A percentile compares a stretch with the other conserved stretches of the same genome.
These are phyloP conservation scores for Hypsizygus marmoreus DNA, from an alignment of 768 basidiomycete genomes.

Conservation along the genomic window DNA sequence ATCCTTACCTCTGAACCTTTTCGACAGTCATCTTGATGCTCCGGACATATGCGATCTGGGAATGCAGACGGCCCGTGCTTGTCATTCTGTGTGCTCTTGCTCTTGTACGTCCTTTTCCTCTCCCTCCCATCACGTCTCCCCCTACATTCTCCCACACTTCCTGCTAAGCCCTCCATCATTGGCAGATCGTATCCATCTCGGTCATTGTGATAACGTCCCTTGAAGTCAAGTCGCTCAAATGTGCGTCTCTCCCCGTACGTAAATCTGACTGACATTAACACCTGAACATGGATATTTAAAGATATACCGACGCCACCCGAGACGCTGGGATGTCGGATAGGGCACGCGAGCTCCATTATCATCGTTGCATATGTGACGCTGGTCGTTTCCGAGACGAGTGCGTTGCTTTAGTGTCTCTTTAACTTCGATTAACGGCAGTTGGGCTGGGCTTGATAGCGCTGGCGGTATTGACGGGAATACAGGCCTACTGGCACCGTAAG, in stretches of 20 bases:
- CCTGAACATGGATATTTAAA: no score
- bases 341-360: slow-evolving; percentile 36
- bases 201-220: slow-evolving; percentile 31
- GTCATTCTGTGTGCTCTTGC: slow-evolving; percentile 30
- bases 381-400: slow-evolving; percentile 41
- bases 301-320: no score
- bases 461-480: slow-evolving; percentile 36
- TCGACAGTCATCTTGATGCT: slow-evolving; percentile 38
- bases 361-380: slow-evolving; percentile 40
- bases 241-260: slow-evolving; percentile 22
- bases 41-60: slow-evolving; percentile 48
- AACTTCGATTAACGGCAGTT: not conserved
- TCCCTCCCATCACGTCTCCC: not conserved
- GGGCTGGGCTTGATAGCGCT: slow-evolving; percentile 29
- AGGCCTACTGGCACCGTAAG: slow-evolving; percentile 40
- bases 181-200: slow-evolving; percentile 34
- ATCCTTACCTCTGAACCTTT: not conserved
- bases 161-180: not conserved
- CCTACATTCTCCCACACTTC: not conserved
- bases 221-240: slow-evolving; percentile 35
- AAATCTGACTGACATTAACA: not conserved
- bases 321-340: slow-evolving; percentile 32
- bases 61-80: slow-evolving; percentile 34
- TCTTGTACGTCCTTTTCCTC: slow-evolving; percentile 20
- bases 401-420: slow-evolving; percentile 14